Evolutionary conservation across 768 basidiomycete species (phyloP), one percentile per base, ranked within the genome.

Genomic region (Collybiopsis luxurians): DNA sequence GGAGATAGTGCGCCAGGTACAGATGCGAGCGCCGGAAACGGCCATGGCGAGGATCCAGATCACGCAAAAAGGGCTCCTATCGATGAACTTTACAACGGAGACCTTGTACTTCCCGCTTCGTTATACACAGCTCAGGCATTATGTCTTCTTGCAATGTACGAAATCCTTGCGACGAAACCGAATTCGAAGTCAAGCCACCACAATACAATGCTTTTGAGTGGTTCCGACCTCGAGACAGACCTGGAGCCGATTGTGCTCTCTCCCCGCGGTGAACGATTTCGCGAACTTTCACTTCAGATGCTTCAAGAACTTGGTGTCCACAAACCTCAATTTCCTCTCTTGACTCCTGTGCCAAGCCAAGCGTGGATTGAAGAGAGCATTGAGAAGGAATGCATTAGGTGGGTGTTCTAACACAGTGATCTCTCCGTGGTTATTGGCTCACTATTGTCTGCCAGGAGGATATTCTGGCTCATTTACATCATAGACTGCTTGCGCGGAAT

Each of bases 121-220:
- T 75, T 92, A 55, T 81, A 81, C 53, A 86, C 89, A 2, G 90
- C 85, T 10, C 90, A 92, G 72, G 85, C 90, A 11, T 76, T 92
- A 30, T 80, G 87, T 65, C 73, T 92, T 34, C 79, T 92, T 23
- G 85, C 89, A 68, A 75, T 85, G 61, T 82, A 90, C 63, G 86
- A 87, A 50, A 75, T 81, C 53, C 66, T 74, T 63, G 71, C 77
- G 48, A 78, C 74, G 13, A 77, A 76, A 52, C 76, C 77, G 44
- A 69, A 67, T 56, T 68, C 71, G 47, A 64, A 68, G 47, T 47
- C 65, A 30, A 74, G 73, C 72, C 17, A 12, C 12, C 49, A 30
- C 10, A 17, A 38, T 23, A 9, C 34, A 4, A 39, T 6, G 19
- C 31, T 11, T 4, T 10, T 19, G 1, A 19, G 19, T 4, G 39